Conservation (phyloP, 2,329 filamentous ascomycete genomes). For the Cordyceps pruinosa region DNA sequence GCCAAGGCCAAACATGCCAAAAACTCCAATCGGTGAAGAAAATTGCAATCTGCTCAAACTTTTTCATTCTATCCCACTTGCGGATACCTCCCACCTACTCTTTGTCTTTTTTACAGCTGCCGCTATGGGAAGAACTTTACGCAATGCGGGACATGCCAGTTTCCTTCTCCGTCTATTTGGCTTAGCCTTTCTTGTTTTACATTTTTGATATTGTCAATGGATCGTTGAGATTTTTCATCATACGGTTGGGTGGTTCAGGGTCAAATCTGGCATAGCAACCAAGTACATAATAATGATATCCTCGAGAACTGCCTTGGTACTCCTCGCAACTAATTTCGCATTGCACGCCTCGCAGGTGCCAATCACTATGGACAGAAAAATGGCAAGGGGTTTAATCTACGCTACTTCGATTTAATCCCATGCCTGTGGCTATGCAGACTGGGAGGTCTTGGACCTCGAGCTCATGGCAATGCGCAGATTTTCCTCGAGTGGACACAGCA, state of each 20-base stretch:
- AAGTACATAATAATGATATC: slow-evolving; percentile 11
- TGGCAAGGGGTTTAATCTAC: not conserved
- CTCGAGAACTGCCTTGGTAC: not conserved
- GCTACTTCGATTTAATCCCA: not conserved
- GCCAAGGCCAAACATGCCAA: not conserved
- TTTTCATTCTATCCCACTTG: not conserved
- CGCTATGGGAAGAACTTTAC: not conserved
- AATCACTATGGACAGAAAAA: not conserved
- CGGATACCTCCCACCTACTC: not conserved
- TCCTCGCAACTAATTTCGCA: not conserved
- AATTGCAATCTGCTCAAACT: not conserved
- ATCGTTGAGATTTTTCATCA: not conserved
- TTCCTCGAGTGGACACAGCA: no score
- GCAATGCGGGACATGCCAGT: slow-evolving; percentile 3
- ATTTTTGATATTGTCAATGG: not conserved
- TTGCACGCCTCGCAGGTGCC: not conserved
- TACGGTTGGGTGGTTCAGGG: not conserved
- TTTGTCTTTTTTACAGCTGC: not conserved
- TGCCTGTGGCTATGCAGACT: not conserved
- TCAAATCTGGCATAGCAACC: slow-evolving; percentile 5
- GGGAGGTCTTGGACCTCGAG: not conserved
- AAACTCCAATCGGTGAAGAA: not conserved
- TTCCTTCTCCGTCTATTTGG: slow-evolving; percentile 5
- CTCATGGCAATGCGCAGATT: no score
- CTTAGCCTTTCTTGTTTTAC: not conserved